Evolutionary conservation across 495 filamentous ascomycete genomes (phyloP), one percentile per base, ranked within the genome.

Genomic region (Immersiella caudata): DNA sequence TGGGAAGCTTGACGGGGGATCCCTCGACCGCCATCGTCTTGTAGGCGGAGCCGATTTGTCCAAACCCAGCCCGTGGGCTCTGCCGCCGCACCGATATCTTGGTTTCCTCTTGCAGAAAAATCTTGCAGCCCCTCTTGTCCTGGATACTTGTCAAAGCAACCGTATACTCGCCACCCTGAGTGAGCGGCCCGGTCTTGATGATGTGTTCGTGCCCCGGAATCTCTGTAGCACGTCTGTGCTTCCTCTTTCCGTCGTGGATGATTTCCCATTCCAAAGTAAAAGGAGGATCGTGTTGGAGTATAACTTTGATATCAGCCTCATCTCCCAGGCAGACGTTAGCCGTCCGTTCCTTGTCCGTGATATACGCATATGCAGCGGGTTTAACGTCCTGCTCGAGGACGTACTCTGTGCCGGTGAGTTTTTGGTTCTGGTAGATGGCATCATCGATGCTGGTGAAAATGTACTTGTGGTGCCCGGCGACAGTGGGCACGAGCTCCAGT

Each of bases 181-280:
- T 81, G 29, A 99, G 79, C 27, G 85, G 83, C 2, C 89, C 83
- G 0, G 94, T 98, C 27, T 83, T 83, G 73, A 99, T 93, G 25
- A 83, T 89, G 64, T 88, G 87, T 20, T 82, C 70, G 22, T 83
- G 77, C 14, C 79, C 81, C 16, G 87, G 80, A 51, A 96, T 90
- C 55, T 80, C 85, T 8, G 86, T 80, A n/a, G 87, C 81, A 24
- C 84, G 85, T 67, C 89, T 81, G 56, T 90, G 89, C 25, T 84
- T 87, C 60, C 92, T 86, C 79, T 91, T 96, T 36, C 93, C 93
- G 67, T 90, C 89, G 74, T 98, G 91, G n/a, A 97, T 85, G 29
- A 98, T 79, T 74, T 98, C 95, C 79, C 97, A 99, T 70, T 97
- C 92, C 8, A 99, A 75, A n/a, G 80, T 90, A 83, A 93, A 96